Evolutionary conservation across 164 flowering plant species (phyloP).

Genomic region (Buxus sempervirens): DNA sequence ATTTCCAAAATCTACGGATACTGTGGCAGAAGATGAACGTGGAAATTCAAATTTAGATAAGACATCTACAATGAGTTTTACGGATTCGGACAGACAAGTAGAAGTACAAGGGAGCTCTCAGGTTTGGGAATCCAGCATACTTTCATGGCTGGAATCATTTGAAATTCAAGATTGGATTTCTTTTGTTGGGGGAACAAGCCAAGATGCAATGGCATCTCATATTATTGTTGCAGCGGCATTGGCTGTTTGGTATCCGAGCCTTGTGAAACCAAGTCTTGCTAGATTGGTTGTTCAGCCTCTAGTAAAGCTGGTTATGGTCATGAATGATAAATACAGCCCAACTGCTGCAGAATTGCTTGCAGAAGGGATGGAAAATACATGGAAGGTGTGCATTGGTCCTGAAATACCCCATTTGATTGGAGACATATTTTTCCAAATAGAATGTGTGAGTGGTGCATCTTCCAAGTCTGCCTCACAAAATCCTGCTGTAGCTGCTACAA

Average conservation of each 20-base stretch:
- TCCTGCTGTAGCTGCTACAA: conserved; percentile 37
- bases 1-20: conserved; percentile 20
- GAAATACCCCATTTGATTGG: conserved; percentile 77
- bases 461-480: conserved; percentile 29
- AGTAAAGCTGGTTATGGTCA: conserved; percentile 87
- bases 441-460: conserved; percentile 76
- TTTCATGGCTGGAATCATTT: conserved; percentile 85
- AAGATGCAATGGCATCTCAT: conserved; percentile 96
- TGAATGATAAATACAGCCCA: conserved; percentile 82
- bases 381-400: conserved; percentile 73
- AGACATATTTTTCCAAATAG: conserved; percentile 88
- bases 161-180: conserved; percentile 95
- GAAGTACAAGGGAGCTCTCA: conserved; percentile 29
- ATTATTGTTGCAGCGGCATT: conserved; percentile 94
- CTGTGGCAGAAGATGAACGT: conserved; percentile 18
- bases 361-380: conserved; percentile 95
- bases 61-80: conserved; percentile 13
- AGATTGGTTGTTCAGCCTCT: conserved; percentile 66
- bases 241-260: conserved; percentile 93
- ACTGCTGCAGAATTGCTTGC: conserved; percentile 96
- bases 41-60: conserved; percentile 15
- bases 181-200: conserved; percentile 93
- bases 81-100: conserved; percentile 14
- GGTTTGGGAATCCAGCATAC: conserved; percentile 48
- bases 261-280: conserved; percentile 71